These are phyloP conservation scores for Arabis alpina DNA, from an alignment of 345 rosid genomes.

Conservation along the genomic window DNA sequence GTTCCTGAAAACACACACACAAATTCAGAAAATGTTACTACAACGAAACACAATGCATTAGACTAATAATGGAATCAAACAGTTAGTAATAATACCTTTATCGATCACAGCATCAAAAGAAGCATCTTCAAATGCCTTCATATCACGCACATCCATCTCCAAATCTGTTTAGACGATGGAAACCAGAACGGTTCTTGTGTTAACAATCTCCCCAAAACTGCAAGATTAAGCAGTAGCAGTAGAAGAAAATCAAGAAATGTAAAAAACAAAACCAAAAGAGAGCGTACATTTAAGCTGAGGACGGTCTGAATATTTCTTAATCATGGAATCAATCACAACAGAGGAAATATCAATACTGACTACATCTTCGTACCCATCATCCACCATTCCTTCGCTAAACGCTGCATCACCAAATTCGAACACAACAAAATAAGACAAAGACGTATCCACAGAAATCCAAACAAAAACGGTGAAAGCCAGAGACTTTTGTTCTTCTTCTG, in stretches of 20 bases:
- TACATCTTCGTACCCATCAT: slow-evolving; percentile 81
- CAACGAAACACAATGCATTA: slow-evolving; percentile 5
- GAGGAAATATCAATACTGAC: slow-evolving; percentile 78
- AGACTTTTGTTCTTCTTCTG: not conserved
- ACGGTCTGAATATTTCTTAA: slow-evolving; percentile 52
- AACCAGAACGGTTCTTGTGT: too few species aligned
- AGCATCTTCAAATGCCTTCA: slow-evolving; percentile 61
- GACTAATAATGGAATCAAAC: not conserved
- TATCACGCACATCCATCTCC: slow-evolving; percentile 80
- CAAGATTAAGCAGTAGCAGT: not conserved
- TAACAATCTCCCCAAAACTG: not conserved
- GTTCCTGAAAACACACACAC: slow-evolving; percentile 62
- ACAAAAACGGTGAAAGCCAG: not conserved
- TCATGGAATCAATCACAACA: slow-evolving; percentile 76
- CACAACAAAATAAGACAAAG: not conserved
- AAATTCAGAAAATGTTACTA: slow-evolving; percentile 5
- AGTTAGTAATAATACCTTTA: slow-evolving; percentile 55
- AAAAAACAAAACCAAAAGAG: not conserved
- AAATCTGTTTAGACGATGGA: slow-evolving; percentile 46
- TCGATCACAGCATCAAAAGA: slow-evolving; percentile 81
- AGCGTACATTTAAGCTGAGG: slow-evolving; percentile 71
- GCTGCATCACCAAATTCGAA: slow-evolving; percentile 42
- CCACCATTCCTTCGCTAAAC: slow-evolving; percentile 79
- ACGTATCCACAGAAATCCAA: not conserved
- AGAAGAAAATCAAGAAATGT: slow-evolving; percentile 15